phyloP scores from a whole-genome alignment of 768 basidiomycete species.

The Boletus pseudopeckii region DNA sequence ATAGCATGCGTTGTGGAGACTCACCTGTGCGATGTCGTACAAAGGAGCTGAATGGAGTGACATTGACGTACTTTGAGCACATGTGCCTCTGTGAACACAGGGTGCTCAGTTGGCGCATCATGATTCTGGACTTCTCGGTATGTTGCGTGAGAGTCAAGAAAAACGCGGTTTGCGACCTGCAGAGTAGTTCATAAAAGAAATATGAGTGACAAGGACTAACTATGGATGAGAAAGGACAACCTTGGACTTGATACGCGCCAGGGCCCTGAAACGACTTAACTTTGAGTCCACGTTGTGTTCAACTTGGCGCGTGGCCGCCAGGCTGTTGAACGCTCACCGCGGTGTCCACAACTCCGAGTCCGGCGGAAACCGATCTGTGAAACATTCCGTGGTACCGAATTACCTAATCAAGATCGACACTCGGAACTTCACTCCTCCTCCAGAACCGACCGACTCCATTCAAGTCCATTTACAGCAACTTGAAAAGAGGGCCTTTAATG shows the following conservation, averaged over 20 bases:
- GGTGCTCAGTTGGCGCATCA: conserved; percentile 27
- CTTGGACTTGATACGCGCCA: conserved; percentile 26
- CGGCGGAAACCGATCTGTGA: conserved; percentile 17
- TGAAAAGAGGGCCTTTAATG: conserved; percentile 8
- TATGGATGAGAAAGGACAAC: conserved; percentile 16
- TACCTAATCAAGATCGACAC: conserved; percentile 27
- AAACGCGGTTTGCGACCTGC: conserved; percentile 32
- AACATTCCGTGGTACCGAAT: conserved; percentile 14
- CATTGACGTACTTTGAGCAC: conserved; percentile 34
- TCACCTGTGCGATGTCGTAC: conserved; percentile 33
- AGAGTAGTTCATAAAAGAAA: conserved; percentile 23
- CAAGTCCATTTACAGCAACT: not conserved
- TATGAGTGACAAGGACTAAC: conserved; percentile 22
- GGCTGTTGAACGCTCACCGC: conserved; percentile 8
- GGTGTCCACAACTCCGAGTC: conserved; percentile 2
- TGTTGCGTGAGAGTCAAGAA: conserved; percentile 35
- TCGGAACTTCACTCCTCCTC: not conserved
- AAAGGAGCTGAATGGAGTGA: conserved; percentile 27
- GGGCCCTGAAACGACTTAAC: conserved; percentile 20
- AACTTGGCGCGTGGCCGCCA: conserved; percentile 16
- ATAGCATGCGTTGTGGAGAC: conserved; percentile 32
- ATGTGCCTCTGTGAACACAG: conserved; percentile 27
- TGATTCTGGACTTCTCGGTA: conserved; percentile 31
- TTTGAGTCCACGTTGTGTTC: conserved; percentile 20
- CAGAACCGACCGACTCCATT: not conserved